Evolutionary conservation across 305 asterid species (phyloP).

Genomic region (Solanum hybrid): DNA sequence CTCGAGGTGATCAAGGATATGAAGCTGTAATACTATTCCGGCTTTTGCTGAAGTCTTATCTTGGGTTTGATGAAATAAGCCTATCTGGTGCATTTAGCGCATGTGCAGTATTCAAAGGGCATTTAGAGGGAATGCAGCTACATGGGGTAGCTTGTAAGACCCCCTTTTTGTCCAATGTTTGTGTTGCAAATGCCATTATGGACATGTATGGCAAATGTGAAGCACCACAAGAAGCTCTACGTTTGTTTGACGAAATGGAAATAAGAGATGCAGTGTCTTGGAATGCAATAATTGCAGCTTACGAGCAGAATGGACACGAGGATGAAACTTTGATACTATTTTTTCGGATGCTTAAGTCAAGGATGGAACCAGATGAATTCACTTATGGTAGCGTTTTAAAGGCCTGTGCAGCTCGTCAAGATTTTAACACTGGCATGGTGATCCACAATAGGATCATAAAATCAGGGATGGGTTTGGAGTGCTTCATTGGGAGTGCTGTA

Average conservation of each 20-base stretch:
- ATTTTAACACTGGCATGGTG: slow-evolving; percentile 47
- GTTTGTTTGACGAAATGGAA: slow-evolving; percentile 57
- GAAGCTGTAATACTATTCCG: slow-evolving; percentile 51
- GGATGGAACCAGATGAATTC: slow-evolving; percentile 80
- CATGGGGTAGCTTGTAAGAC: slow-evolving; percentile 70
- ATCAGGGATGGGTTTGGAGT: slow-evolving; percentile 61
- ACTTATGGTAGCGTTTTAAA: slow-evolving; percentile 80
- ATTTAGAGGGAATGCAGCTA: slow-evolving; percentile 51
- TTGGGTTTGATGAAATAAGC: slow-evolving; percentile 72
- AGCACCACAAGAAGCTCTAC: slow-evolving; percentile 54
- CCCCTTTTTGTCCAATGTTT: slow-evolving; percentile 40
- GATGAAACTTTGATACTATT: slow-evolving; percentile 42
- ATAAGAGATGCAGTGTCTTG: slow-evolving; percentile 79
- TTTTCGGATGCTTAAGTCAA: slow-evolving; percentile 45
- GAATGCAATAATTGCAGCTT: slow-evolving; percentile 84
- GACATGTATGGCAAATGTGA: slow-evolving; percentile 96
- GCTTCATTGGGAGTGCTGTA: slow-evolving; percentile 73
- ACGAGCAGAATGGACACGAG: slow-evolving; percentile 61
- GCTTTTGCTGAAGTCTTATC: slow-evolving; percentile 39
- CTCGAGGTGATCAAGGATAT: slow-evolving; percentile 53
- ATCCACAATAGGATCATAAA: slow-evolving; percentile 62
- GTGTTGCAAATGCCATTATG: slow-evolving; percentile 73
- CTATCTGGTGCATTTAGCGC: slow-evolving; percentile 77
- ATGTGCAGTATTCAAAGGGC: slow-evolving; percentile 53
- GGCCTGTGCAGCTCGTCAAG: slow-evolving; percentile 74